Evolutionary conservation across 148 eudicot species (phyloP).

Genomic region (Rhododendron simsii): DNA sequence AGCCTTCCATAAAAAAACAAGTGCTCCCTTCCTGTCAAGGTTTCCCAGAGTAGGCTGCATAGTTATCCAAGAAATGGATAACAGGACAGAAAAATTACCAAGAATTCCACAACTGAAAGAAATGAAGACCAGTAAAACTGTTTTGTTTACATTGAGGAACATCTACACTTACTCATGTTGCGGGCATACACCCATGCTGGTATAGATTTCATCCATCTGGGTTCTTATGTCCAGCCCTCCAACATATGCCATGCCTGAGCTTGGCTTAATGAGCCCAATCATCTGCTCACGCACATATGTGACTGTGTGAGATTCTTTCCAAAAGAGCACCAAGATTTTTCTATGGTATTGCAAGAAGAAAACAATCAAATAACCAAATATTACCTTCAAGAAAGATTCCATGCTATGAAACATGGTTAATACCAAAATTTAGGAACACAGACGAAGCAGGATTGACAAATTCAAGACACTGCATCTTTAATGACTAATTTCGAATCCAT

Average conservation of each 20-base stretch:
- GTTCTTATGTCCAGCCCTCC: constrained; percentile 67
- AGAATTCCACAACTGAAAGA: not conserved
- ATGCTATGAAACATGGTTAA: not conserved
- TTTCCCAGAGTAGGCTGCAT: constrained; percentile 86
- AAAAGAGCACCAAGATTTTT: not conserved
- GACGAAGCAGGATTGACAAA: not conserved
- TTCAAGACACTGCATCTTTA: not conserved
- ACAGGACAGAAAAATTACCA: not conserved
- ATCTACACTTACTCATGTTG: constrained; percentile 74
- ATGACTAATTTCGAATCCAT: not conserved
- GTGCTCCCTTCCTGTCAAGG: constrained; percentile 86
- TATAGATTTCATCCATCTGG: constrained; percentile 71
- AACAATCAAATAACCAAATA: not conserved
- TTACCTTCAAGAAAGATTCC: not conserved
- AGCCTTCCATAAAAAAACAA: constrained; percentile 89
- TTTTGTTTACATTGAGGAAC: not conserved
- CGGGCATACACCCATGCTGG: constrained; percentile 97
- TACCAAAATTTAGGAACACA: not conserved
- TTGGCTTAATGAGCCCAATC: constrained; percentile 89
- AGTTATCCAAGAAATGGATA: constrained; percentile 3
- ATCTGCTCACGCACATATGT: constrained; percentile 38
- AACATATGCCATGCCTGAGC: constrained; percentile 73
- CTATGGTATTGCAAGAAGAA: not conserved
- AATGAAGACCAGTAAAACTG: constrained; percentile 4
- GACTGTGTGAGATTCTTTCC: not conserved